phyloP scores from a whole-genome alignment of 352 stramenopile genomes.

The Phytophthora brassicae region DNA sequence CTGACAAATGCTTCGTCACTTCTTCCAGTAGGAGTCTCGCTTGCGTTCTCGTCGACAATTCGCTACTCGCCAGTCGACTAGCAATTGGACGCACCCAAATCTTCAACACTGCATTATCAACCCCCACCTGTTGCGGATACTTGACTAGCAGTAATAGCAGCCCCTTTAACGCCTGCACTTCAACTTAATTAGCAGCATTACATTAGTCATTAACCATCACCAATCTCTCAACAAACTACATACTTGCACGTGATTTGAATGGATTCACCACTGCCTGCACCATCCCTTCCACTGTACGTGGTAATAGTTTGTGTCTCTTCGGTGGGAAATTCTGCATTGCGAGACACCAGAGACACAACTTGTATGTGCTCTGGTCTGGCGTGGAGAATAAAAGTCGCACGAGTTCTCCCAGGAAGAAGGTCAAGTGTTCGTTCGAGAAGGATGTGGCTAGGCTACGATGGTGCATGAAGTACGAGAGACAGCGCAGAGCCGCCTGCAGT shows the following conservation, averaged over 20 bases:
- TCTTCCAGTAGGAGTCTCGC: slow-evolving; percentile 53
- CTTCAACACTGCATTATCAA: slow-evolving; percentile 26
- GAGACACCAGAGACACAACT: slow-evolving; percentile 69
- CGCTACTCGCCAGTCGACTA: slow-evolving; percentile 57
- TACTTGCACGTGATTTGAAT: slow-evolving; percentile 69
- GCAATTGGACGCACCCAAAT: slow-evolving; percentile 57
- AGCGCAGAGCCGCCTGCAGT: slow-evolving; percentile 39
- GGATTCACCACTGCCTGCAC: slow-evolving; percentile 73
- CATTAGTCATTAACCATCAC: slow-evolving; percentile 3
- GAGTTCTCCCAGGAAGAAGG: slow-evolving; percentile 50
- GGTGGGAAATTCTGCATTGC: slow-evolving; percentile 59
- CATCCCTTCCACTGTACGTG: slow-evolving; percentile 57
- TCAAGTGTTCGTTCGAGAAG: slow-evolving; percentile 45
- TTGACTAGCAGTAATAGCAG: slow-evolving; percentile 59
- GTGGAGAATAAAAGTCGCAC: slow-evolving; percentile 55
- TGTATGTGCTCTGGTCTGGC: slow-evolving; percentile 60
- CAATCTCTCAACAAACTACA: slow-evolving; percentile 14
- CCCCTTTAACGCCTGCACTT: slow-evolving; percentile 64
- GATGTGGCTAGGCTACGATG: slow-evolving; percentile 38
- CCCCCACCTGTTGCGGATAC: slow-evolving; percentile 41
- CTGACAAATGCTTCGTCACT: slow-evolving; percentile 27
- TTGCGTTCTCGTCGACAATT: slow-evolving; percentile 48
- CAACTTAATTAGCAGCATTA: slow-evolving; percentile 43
- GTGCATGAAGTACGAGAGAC: slow-evolving; percentile 74
- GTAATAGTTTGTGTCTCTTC: slow-evolving; percentile 46